Percentiles rank a stretch among this genome's conserved stretches.
Evolutionary conservation across 2,329 filamentous ascomycete species (phyloP).

Genomic region (Amauroascus verrucosus): DNA sequence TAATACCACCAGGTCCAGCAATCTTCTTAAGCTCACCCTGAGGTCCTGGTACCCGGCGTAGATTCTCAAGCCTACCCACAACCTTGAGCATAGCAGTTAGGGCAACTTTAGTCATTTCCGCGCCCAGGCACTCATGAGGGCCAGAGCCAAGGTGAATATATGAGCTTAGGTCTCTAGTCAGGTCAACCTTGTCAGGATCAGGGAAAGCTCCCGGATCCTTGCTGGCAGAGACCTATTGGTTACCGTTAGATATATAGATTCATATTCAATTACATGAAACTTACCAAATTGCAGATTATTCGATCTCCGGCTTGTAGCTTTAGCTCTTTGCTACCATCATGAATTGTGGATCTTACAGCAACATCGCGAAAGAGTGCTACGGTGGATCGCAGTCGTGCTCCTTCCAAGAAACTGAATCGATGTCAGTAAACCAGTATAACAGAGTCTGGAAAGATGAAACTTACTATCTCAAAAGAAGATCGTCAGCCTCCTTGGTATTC

Average conservation of each 20-base stretch:
- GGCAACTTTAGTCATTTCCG: slow-evolving; percentile 33
- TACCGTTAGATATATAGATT: slow-evolving; percentile 31
- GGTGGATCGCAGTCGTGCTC: slow-evolving; percentile 30
- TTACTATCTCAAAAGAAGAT: slow-evolving; percentile 43
- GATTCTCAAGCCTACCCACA: slow-evolving; percentile 35
- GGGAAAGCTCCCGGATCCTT: slow-evolving; percentile 32
- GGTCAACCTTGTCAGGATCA: slow-evolving; percentile 35
- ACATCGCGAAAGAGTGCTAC: slow-evolving; percentile 31
- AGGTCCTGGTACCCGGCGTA: slow-evolving; percentile 38
- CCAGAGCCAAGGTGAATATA: slow-evolving; percentile 40
- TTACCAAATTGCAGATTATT: slow-evolving; percentile 30
- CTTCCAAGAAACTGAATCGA: slow-evolving; percentile 32
- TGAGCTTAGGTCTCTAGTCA: slow-evolving; percentile 31
- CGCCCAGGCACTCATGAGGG: slow-evolving; percentile 39
- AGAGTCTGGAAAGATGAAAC: slow-evolving; percentile 8
- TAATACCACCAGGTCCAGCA: slow-evolving; percentile 30
- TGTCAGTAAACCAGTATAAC: slow-evolving; percentile 4
- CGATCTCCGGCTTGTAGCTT: slow-evolving; percentile 28
- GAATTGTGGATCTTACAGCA: slow-evolving; percentile 25
- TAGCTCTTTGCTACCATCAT: slow-evolving; percentile 28
- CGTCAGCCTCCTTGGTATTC: slow-evolving; percentile 38
- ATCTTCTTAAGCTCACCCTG: slow-evolving; percentile 40
- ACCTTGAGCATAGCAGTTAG: slow-evolving; percentile 37
- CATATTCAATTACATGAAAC: slow-evolving; percentile 20
- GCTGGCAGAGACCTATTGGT: slow-evolving; percentile 29